Evolutionary conservation across 306 rosid genomes (phyloP), one percentile per base, ranked within the genome.

Genomic region (Cicer arietinum): DNA sequence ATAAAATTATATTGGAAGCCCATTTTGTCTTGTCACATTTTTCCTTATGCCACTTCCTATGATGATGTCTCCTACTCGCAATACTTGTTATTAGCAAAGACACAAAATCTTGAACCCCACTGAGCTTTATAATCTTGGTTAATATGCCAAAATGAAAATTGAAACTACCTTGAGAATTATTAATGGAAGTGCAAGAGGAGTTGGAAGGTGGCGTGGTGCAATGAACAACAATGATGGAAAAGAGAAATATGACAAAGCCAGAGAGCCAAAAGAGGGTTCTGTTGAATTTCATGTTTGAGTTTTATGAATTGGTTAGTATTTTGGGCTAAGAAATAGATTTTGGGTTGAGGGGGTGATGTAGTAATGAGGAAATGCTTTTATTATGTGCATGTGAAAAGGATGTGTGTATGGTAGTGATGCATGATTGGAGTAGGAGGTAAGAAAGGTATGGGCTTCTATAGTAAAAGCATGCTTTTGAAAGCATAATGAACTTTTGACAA

Each of bases 371-470:
- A 63, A 43, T 50, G 80, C 40, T 18, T 77, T 57, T 66, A 78
- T 82, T 13, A 64, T 79, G 71, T 67, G 76, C 65, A 70, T 61
- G 83, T 58, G 70, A 67, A 70, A 59, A 74, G 66, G 58, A 42
- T 48, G 68, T 67, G 75, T 20, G 39, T 18, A 1, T 8, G 74
- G 7, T 17, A 54, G 69, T 75, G 83, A 67, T 78, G 69, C 1
- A 53, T 76, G 74, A 71, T 76, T 81, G 79, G 79, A 84, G 86
- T 89, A 80, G 81, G 81, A 84, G 91, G 67, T 62, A 90, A 85
- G 92, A 80, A 84, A 82, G 51, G 80, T 54, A 54, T 77, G 79
- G 71, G 67, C 10, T 43, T 59, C 51, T 48, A 69, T 75, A 40
- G 47, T 61, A 22, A 42, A 42, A 57, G 45, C 13, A 18, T 62